Conservation (phyloP, 768 basidiomycete species). For the Serendipita sp. region DNA sequence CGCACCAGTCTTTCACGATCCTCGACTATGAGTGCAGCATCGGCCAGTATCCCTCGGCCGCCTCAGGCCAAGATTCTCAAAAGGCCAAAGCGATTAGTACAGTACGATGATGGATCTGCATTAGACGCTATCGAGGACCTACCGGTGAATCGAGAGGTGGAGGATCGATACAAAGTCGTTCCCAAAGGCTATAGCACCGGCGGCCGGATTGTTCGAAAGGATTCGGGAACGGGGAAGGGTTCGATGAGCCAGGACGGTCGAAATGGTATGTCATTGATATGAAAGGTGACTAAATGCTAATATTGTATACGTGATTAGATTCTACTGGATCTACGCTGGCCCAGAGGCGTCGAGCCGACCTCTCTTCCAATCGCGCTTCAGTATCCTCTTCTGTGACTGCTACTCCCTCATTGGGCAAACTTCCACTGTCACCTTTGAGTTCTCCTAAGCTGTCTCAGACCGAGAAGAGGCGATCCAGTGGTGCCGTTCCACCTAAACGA, state of each 20-base stretch:
- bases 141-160: slow-evolving; percentile 70
- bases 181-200: slow-evolving; percentile 34
- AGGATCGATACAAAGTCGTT: slow-evolving; percentile 56
- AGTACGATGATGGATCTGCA: slow-evolving; percentile 80
- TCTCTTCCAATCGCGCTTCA: slow-evolving; percentile 26
- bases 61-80: slow-evolving; percentile 51
- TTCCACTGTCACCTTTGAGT: slow-evolving; percentile 12
- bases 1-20: slow-evolving; percentile 31
- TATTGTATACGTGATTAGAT: not conserved
- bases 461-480: not conserved
- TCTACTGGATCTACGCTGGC: slow-evolving; percentile 31
- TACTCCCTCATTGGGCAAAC: slow-evolving; percentile 27
- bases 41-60: slow-evolving; percentile 12
- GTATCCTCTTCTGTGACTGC: slow-evolving; percentile 23
- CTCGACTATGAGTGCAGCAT: slow-evolving; percentile 22
- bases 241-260: no score
- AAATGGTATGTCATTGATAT: not conserved
- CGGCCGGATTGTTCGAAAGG: not conserved
- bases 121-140: slow-evolving; percentile 80
- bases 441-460: slow-evolving; percentile 5
- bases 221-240: not conserved
- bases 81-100: slow-evolving; percentile 58
- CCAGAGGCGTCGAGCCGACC: slow-evolving; percentile 42
- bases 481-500: slow-evolving; percentile 19
- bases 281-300: not conserved